Evolutionary conservation across 345 rosid genomes (phyloP), one percentile per base, ranked within the genome.

Genomic region (Salix exigua): DNA sequence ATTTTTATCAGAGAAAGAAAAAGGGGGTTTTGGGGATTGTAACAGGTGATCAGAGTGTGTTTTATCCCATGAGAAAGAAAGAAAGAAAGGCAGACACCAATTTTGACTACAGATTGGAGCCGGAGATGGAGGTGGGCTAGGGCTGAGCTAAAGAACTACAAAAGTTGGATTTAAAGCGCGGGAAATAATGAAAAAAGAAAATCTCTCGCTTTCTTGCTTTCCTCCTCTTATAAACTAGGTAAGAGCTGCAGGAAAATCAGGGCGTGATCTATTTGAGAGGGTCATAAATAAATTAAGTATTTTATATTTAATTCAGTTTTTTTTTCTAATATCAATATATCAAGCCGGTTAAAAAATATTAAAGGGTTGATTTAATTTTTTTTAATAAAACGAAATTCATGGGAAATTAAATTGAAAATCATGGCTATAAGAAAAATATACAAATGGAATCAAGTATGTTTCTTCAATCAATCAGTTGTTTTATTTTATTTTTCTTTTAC

Each of bases 31-130:
- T 37, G 51, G 25, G 77, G 33, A 77, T 63, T n/a, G 66, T 65
- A 66, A 77, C 7, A 82, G 81, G 85, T 30, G 82, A n/a, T n/a
- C n/a, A n/a, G n/a, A 80, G 23, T 53, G 61, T 50, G n/a, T 0
- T 75, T 6, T 76, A 12, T 14, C 50, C 25, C 30, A 30, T 28
- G 9, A 11, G 28, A 25, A 65, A 66, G 40, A 76, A 65, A 66
- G 40, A 76, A 33, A 33, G 6, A 61, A 82, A 70, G 83, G 13
- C 66, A 81, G 80, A 80, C 73, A 70, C 66, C 84, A 85, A 78
- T 42, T 85, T 85, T 85, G 89, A 87, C 89, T 72, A 76, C 79
- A 9, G 84, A 71, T 75, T 79, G 76, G 37, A 74, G 84, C 80
- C 71, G 74, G 38, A 68, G 84, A 77, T 25, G 73, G 82, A 33